Conservation (phyloP, 352 stramenopile species). For the Pythium phragmiticola region DNA sequence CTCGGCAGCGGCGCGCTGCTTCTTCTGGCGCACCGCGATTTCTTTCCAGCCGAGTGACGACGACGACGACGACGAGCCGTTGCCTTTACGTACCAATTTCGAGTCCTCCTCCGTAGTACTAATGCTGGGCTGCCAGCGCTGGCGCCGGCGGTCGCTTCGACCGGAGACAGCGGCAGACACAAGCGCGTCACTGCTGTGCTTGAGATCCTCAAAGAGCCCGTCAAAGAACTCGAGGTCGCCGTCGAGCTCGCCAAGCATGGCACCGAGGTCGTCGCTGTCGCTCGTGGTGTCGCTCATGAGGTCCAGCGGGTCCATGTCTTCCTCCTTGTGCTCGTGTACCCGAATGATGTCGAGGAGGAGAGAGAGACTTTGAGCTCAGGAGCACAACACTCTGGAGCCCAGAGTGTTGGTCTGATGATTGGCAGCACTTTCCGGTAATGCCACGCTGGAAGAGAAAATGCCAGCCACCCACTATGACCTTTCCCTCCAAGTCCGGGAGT, state of each 20-base stretch:
- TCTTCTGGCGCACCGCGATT: background rate
- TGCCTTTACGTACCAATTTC: too few species aligned
- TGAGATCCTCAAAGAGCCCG: slow-evolving; percentile 3
- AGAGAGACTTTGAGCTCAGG: background rate
- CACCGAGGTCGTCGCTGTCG: background rate
- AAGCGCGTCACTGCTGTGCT: too few species aligned
- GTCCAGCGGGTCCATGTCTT: too few species aligned
- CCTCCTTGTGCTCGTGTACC: too few species aligned
- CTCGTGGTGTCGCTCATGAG: too few species aligned
- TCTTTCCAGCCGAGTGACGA: background rate
- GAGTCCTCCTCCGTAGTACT: too few species aligned
- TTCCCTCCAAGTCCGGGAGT: too few species aligned
- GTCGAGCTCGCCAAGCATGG: slow-evolving; percentile 4
- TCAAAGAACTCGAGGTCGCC: slow-evolving; percentile 8
- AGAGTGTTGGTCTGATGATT: background rate
- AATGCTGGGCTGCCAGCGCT: background rate
- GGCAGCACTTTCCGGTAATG: background rate
- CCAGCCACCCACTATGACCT: too few species aligned
- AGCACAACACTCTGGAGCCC: background rate
- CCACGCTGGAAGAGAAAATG: background rate
- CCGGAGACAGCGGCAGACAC: background rate
- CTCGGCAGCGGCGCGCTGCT: background rate
- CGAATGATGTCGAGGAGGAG: background rate
- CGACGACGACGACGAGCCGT: too few species aligned
- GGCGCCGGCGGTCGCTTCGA: background rate